Base-by-base conservation (phyloP, 495 filamentous ascomycete species). In the Bombardia bombarda region DNA sequence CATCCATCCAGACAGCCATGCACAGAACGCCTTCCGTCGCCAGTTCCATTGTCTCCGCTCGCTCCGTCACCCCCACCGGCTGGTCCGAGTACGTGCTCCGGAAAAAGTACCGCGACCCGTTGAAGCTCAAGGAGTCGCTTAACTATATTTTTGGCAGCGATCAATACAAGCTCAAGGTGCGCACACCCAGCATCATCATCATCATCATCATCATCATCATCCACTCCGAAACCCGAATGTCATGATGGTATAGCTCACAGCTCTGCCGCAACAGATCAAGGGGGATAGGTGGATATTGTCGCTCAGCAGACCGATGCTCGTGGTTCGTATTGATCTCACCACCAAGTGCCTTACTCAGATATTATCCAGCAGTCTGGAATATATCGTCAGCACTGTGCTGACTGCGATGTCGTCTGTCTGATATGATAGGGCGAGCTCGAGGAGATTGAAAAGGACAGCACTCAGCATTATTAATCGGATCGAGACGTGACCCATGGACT, bases 81-180 rank as follows among this genome's bases (percentile, higher is more conserved):
- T 46, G 36, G 43, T 24, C 33, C 30, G 20, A 46, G 13, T n/a
- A 46, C 14, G 18, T 40, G 26, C n/a, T 46, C 28, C 38, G 37
- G 25, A 37, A 46, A 19, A 46, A 46, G 28, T 46, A 46, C 10
- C 35, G 34, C 36, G 37, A 46, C 17, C 43, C 43, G 26, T 17
- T 14, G 9, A 39, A 40, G 19, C 23, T 46, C 25, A 46, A 33
- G 24, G 25, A 46, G 19, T n/a, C 19, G n/a, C 21, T 46, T 13
- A 33, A 38, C 22, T 14, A 3, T n/a, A 40, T 17, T 12, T 46
- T 33, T n/a, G 43, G 43, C 12, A 16, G 7, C 8, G 43, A 36
- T 12, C 33, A 46, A 13, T 46, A 36, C 10, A 14, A 18, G n/a
- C 23, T 46, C 21, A 36, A 40, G 36, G 43, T 46, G n/a, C n/a